Evolutionary conservation across 495 filamentous ascomycete species (phyloP).

Genomic region (Penicillium manginii): DNA sequence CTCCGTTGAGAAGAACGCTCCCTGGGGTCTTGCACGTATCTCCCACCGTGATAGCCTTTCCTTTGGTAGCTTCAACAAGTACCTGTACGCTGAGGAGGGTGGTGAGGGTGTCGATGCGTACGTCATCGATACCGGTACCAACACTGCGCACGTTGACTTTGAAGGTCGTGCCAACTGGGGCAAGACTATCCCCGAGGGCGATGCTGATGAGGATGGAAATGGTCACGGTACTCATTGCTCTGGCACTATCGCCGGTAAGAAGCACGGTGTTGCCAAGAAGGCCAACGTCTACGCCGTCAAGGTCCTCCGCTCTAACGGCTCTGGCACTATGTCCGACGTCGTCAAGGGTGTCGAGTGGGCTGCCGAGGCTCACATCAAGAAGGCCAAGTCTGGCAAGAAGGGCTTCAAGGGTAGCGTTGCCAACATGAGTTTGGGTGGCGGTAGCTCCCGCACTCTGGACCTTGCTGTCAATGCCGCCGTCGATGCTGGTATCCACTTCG

Average conservation of each 20-base stretch:
- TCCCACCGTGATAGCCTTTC: constrained; percentile 86
- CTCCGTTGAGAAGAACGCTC: constrained; percentile 83
- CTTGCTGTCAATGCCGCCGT: constrained; percentile 93
- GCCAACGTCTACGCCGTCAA: constrained; percentile 96
- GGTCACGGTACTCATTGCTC: constrained; percentile 99
- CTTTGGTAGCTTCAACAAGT: constrained; percentile 97
- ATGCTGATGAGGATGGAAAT: constrained; percentile 92
- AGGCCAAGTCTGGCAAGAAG: constrained; percentile 82
- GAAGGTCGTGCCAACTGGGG: constrained; percentile 95
- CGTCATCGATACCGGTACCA: constrained; percentile 97
- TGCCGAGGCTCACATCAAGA: constrained; percentile 74
- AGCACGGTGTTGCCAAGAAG: constrained; percentile 99
- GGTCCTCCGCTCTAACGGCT: constrained; percentile 95
- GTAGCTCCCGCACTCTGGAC: constrained; percentile 89
- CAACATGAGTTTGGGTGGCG: constrained; percentile 98
- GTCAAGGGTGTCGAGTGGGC: constrained; percentile 98
- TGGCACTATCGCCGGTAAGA: constrained; percentile 95
- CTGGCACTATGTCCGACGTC: constrained; percentile 97
- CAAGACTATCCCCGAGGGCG: constrained; percentile 86
- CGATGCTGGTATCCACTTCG: constrained; percentile 88
- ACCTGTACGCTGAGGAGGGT: constrained; percentile 85
- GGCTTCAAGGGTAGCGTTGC: constrained; percentile 98
- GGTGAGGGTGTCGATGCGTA: constrained; percentile 99
- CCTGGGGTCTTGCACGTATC: constrained; percentile 97
- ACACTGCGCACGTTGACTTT: constrained; percentile 92